Base-by-base conservation (phyloP, 2,329 filamentous ascomycete genomes). In the Elsinoe arachidis region DNA sequence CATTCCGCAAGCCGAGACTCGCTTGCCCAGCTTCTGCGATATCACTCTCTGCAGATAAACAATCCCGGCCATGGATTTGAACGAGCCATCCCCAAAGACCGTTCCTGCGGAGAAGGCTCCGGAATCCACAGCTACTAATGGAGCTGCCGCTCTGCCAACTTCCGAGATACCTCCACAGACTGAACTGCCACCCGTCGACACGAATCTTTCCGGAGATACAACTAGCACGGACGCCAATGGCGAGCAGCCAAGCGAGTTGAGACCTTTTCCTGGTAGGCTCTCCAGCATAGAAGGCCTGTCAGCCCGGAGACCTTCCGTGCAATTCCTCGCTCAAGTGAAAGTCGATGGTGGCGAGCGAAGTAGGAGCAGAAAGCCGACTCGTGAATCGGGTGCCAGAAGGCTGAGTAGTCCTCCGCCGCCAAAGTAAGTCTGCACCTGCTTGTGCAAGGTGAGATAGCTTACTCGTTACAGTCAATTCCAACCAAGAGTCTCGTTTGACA, bases 401-500 rank as follows among this genome's bases (percentile, higher is more conserved):
- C 43, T 63, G 15, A 63, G 61, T 46, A 61, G 60, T 55, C 61
- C 61, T 55, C 61, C 61, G 17, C 61, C 61, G 26, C 61, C 61
- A 23, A 56, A 55, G 61, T 63, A 55, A 59, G 61, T 56, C n/a
- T 35, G 21, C 30, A 7, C 43, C 15, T 34, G 15, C n/a, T 26
- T 4, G 23, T 35, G 2, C 6, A 15, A 39, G n/a, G 21, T 23
- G 17, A 38, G 12, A 14, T 17, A 23, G 23, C 3, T 37, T 44
- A 59, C 15, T 33, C 5, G 17, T 15, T 3, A 23, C 61, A 83
- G 82, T 57, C 80, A 81, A 57, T 88, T 87, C 68, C 77, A 83
- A 58, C 77, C 80, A 43, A 83, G 84, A 62, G 84, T 89, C 34
- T 85, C 83, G n/a, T 88, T 89, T 67, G 84, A 89, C 69, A 88